Conservation (phyloP, 208 protist species). For the Trypanosoma caninum region DNA sequence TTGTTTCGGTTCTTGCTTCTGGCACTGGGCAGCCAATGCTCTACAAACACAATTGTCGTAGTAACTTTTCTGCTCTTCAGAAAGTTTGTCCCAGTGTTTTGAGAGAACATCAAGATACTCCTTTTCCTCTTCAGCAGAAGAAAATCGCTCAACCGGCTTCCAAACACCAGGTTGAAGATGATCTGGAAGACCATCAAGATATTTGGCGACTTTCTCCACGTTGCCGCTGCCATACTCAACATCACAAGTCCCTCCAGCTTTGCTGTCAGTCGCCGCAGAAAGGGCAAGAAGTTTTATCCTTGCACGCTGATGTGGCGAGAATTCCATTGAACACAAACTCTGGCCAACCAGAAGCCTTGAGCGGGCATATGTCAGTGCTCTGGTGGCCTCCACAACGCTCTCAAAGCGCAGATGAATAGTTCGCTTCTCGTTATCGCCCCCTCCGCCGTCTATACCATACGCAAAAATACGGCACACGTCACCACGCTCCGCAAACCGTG, state of each 20-base stretch:
- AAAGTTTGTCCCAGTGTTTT: conserved; percentile 63
- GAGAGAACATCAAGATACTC: conserved; percentile 55
- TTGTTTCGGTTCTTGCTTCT: conserved; percentile 6
- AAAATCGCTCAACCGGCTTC: conserved; percentile 44
- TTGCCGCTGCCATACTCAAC: neutral
- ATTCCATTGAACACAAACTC: conserved; percentile 24
- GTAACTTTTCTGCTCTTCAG: conserved; percentile 63
- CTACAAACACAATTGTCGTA: conserved; percentile 70
- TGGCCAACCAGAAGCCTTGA: conserved; percentile 35
- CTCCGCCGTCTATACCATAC: neutral
- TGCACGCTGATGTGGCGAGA: conserved; percentile 19
- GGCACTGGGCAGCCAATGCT: conserved; percentile 30
- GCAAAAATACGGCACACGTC: conserved; percentile 20
- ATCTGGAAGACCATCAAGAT: conserved; percentile 23
- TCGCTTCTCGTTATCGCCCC: conserved; percentile 2
- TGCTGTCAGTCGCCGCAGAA: too few species aligned
- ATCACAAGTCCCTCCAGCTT: too few species aligned
- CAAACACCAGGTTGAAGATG: conserved; percentile 44
- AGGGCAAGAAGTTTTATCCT: conserved; percentile 3
- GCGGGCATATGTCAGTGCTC: conserved; percentile 44
- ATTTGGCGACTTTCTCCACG: neutral
- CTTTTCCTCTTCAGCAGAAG: conserved; percentile 39
- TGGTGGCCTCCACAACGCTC: conserved; percentile 43
- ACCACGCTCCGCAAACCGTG: conserved; percentile 12
- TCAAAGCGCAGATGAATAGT: conserved; percentile 38